These are phyloP conservation scores for Psilocybe cubensis DNA, from an alignment of 768 basidiomycete genomes.

Conservation along the genomic window DNA sequence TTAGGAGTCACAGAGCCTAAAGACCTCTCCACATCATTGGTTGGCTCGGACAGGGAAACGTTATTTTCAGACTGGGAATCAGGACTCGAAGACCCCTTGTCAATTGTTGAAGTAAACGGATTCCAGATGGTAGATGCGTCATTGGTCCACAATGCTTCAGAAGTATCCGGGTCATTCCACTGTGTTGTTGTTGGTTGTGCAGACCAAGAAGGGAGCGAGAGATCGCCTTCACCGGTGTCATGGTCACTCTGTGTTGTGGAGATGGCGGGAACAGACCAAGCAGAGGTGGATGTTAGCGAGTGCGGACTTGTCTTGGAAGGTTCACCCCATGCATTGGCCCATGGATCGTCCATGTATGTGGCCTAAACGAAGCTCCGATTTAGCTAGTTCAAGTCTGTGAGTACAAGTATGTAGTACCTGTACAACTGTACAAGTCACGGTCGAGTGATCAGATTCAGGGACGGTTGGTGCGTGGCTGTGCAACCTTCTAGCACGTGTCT, in stretches of 20 bases:
- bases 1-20: background rate
- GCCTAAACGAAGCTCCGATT: background rate
- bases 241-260: conserved; percentile 35
- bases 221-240: conserved; percentile 50
- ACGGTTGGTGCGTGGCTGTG: background rate
- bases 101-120: conserved; percentile 44
- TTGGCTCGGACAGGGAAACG: background rate
- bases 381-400: too few relatives aligned
- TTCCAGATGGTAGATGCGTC: conserved; percentile 31
- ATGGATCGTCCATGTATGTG: conserved; percentile 70
- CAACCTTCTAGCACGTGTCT: conserved; percentile 1
- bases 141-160: conserved; percentile 43
- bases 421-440: too few relatives aligned
- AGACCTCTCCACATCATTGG: background rate
- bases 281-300: conserved; percentile 2
- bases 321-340: conserved; percentile 73
- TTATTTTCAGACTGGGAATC: conserved; percentile 14
- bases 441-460: background rate
- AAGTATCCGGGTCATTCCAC: conserved; percentile 53
- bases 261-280: conserved; percentile 28
- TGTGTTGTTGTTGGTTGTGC: conserved; percentile 39
- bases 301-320: conserved; percentile 33
- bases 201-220: conserved; percentile 62
- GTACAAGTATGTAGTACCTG: background rate
- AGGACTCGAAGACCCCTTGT: conserved; percentile 40